A percentile compares a stretch with the other conserved stretches of the same genome.
Evolutionary conservation across 257 asterid genomes (phyloP).

Genomic region (Haberlea rhodopensis): DNA sequence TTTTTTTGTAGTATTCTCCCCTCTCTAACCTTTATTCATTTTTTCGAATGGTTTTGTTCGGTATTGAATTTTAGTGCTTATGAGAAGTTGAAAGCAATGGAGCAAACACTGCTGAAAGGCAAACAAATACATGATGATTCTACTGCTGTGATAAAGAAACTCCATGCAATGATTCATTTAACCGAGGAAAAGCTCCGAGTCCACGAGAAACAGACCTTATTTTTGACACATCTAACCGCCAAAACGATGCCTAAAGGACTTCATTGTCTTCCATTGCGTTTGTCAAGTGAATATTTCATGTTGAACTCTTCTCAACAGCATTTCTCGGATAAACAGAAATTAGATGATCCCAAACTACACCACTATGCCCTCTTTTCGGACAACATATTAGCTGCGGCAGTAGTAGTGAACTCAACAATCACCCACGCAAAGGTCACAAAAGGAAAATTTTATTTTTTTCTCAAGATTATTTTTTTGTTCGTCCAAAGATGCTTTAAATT

Average conservation of each 20-base stretch:
- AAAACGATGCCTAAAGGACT: no score
- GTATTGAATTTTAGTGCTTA: conserved; percentile 49
- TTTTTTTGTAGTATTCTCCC: background rate
- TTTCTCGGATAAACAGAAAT: conserved; percentile 51
- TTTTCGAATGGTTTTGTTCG: background rate
- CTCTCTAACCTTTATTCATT: background rate
- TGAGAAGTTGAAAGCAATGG: conserved; percentile 74
- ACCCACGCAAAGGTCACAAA: conserved; percentile 73
- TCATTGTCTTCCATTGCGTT: conserved; percentile 67
- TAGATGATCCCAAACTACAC: conserved; percentile 62
- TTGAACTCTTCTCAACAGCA: conserved; percentile 61
- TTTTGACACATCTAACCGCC: conserved; percentile 58
- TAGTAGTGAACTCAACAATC: conserved; percentile 76
- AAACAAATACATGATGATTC: conserved; percentile 79
- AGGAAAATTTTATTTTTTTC: conserved; percentile 20
- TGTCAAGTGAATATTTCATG: conserved; percentile 54
- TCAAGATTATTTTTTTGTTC: no score
- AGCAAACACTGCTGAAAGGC: conserved; percentile 72
- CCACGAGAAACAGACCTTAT: conserved; percentile 58
- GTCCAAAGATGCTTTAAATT: no score
- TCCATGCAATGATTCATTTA: conserved; percentile 63
- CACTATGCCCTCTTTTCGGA: conserved; percentile 94
- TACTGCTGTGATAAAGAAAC: conserved; percentile 53
- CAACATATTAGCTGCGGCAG: conserved; percentile 79
- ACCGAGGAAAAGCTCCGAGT: conserved; percentile 64